These are phyloP conservation scores for Plantago major DNA, from an alignment of 257 asterid species.

Conservation along the genomic window DNA sequence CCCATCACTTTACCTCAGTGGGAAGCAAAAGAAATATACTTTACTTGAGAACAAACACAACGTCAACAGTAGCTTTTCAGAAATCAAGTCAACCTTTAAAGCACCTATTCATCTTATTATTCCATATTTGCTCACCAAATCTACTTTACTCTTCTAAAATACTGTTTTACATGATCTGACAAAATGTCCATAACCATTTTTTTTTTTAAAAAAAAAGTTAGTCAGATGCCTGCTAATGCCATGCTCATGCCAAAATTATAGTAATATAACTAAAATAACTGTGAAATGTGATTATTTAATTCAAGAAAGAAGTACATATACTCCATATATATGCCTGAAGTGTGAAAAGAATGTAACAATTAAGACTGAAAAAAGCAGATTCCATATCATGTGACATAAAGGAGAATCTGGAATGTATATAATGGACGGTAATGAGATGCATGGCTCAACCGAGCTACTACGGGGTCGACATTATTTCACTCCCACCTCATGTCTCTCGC, in stretches of 20 bases:
- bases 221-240: neutral
- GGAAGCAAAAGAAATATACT: constrained; percentile 32
- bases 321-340: neutral
- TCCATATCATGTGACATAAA: constrained; percentile 26
- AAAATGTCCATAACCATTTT: neutral
- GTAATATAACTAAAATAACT: constrained; percentile 1
- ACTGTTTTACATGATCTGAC: neutral
- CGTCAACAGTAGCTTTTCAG: constrained; percentile 16
- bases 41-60: constrained; percentile 30
- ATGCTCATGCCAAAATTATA: neutral
- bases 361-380: constrained; percentile 25
- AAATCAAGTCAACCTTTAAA: constrained; percentile 29
- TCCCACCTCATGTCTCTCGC: too few species aligned
- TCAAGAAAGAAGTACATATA: neutral
- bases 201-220: neutral
- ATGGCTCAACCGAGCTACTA: constrained; percentile 12
- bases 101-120: constrained; percentile 1
- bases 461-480: neutral
- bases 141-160: neutral
- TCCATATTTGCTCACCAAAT: neutral
- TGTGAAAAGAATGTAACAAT: constrained; percentile 3
- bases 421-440: constrained; percentile 32
- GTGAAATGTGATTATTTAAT: neutral
- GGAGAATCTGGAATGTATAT: constrained; percentile 30
- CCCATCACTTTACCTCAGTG: constrained; percentile 29